Conservation (phyloP, 140 eudicot species). For the Eryngium alpinum region DNA sequence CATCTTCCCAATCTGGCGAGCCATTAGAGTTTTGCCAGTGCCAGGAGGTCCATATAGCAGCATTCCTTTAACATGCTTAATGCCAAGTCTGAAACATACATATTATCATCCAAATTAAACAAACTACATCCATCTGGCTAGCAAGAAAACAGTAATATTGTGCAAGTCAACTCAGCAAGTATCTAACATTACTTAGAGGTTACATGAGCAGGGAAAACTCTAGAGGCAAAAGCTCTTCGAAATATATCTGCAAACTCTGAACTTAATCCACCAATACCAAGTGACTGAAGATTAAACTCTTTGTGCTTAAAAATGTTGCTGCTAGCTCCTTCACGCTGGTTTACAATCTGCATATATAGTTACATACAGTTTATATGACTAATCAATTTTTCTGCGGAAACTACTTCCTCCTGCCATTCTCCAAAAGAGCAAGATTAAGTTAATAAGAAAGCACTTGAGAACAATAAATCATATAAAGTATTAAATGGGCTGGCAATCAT, state of each 20-base stretch:
- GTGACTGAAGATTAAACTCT: constrained; percentile 80
- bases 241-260: constrained; percentile 91
- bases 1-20: constrained; percentile 98
- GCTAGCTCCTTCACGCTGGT: constrained; percentile 95
- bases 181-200: constrained; percentile 64
- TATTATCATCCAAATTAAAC: not conserved
- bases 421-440: not conserved
- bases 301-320: constrained; percentile 86
- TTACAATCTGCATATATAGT: constrained; percentile 47
- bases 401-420: not conserved
- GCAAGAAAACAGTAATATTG: not conserved
- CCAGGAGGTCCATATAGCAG: constrained; percentile 99
- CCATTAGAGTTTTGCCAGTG: constrained; percentile 97
- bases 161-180: not conserved
- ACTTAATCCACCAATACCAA: constrained; percentile 90
- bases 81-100: constrained; percentile 54
- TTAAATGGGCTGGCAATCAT: not conserved
- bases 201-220: constrained; percentile 96
- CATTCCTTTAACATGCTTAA: constrained; percentile 99
- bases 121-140: not conserved
- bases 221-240: constrained; percentile 98
- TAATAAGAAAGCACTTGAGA: not conserved
- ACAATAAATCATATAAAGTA: not conserved
- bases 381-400: not conserved
- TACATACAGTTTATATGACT: not conserved